phyloP scores from a whole-genome alignment of 768 basidiomycete species.

The Daedaleopsis nitida region DNA sequence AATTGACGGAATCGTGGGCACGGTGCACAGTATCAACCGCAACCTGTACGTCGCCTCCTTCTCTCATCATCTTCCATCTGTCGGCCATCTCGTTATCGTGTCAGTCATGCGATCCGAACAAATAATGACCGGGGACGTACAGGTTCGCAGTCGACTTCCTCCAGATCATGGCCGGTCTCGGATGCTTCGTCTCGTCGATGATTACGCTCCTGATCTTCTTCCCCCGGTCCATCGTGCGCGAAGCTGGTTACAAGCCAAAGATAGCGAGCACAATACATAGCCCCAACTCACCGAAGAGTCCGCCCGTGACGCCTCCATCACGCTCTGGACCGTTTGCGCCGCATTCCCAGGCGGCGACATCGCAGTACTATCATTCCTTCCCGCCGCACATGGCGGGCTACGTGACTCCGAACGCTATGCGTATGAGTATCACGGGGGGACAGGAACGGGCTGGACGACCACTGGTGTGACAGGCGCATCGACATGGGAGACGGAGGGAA shows the following conservation, averaged over 20 bases:
- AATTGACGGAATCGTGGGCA: conserved; percentile 58
- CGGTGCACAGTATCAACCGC: conserved; percentile 47
- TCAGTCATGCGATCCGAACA: neutral
- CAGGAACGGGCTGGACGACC: neutral
- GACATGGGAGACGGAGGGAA: conserved; percentile 13
- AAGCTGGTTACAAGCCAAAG: conserved; percentile 61
- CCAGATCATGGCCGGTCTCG: conserved; percentile 69
- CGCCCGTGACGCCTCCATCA: conserved; percentile 17
- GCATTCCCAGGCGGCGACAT: neutral
- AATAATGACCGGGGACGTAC: neutral
- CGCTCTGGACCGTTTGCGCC: neutral
- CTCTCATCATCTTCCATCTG: neutral
- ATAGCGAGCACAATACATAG: conserved; percentile 17
- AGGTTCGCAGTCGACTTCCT: conserved; percentile 55
- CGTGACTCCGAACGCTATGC: neutral
- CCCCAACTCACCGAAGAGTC: conserved; percentile 22
- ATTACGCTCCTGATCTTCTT: conserved; percentile 83
- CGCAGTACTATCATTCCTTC: neutral
- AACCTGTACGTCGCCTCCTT: conserved; percentile 52
- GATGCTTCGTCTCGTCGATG: conserved; percentile 77
- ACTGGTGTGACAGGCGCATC: neutral
- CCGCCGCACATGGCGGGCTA: conserved; percentile 3
- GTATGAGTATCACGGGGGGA: conserved; percentile 7
- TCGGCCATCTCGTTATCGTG: neutral
- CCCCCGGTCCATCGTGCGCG: conserved; percentile 68